phyloP scores from a whole-genome alignment of 75 land plant genomes.

The Sequoia sempervirens region DNA sequence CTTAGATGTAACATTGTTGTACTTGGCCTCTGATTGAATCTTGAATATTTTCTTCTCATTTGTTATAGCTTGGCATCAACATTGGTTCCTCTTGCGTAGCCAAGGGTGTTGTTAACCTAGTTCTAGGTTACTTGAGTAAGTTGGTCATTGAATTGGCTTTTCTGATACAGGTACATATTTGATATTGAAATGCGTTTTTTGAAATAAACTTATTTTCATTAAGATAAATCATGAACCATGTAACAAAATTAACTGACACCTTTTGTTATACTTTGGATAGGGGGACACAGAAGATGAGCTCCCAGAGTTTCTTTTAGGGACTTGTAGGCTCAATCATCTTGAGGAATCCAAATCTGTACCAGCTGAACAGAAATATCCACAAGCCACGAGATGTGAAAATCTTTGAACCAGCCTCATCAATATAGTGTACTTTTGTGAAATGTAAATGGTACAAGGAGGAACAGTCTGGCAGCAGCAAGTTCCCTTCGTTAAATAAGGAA shows the following conservation, averaged over 20 bases:
- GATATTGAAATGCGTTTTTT: background rate
- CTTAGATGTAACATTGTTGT: background rate
- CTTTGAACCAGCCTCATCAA: background rate
- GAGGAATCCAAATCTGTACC: conserved; percentile 48
- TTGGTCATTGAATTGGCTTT: conserved; percentile 93
- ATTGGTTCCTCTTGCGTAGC: conserved; percentile 93
- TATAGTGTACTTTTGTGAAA: background rate
- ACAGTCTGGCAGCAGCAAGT: background rate
- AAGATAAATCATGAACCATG: background rate
- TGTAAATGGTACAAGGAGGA: background rate
- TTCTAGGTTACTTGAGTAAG: conserved; percentile 83
- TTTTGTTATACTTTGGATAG: conserved; percentile 20
- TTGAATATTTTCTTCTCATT: background rate
- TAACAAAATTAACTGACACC: background rate
- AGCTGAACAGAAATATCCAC: conserved; percentile 4
- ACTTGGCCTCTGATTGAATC: background rate
- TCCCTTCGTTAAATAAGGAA: background rate
- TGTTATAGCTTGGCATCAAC: conserved; percentile 64
- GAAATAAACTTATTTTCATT: background rate
- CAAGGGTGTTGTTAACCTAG: conserved; percentile 78
- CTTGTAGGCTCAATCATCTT: conserved; percentile 58
- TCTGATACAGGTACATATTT: conserved; percentile 72
- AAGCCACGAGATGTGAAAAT: background rate
- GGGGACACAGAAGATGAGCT: conserved; percentile 65
- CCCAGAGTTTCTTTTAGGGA: conserved; percentile 66